Evolutionary conservation across 306 rosid species (phyloP), one percentile per base, ranked within the genome.

Genomic region (Vigna radiata): DNA sequence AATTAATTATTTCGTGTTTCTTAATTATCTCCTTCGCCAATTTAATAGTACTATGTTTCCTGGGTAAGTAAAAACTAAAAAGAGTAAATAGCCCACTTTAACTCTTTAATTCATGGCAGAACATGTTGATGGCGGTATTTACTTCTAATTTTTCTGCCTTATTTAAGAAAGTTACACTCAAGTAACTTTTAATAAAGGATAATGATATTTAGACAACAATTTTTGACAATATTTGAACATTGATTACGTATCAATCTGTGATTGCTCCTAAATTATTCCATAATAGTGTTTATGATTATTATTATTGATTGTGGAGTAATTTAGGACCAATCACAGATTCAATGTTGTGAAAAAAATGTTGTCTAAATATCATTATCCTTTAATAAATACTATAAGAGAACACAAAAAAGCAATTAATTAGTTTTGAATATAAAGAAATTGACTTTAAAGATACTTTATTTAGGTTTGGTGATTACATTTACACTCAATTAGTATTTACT

Each of bases 1-100:
- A 79, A 79, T 37, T 62, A 71, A 59, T 48, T 70, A 17, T 79
- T 50, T 21, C 82, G 18, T 79, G 77, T 71, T 68, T 68, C 72
- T 71, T 39, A 49, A 60, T 70, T 68, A 47, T 62, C 66, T 79
- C 39, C 36, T 79, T 61, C 17, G 39, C 17, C 49, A 79, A 78
- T 69, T 69, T 47, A 58, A 70, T 55, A 55, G 9, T 6, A 53
- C 49, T 18, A 69, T 54, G 37, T 17, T 43, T 68, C 49, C 25
- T 9, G 6, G 73, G 67, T 27, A 54, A 77, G 66, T 49, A 15
- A 53, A 52, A 33, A 29, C 19, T 16, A 0, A 63, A 39, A 64
- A 19, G 49, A 50, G 39, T 19, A 59, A 18, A 63, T 13, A 17
- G 9, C 17, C 12, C 27, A 19, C 25, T 39, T 8, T 29, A 19